Evolutionary conservation across 2,329 filamentous ascomycete genomes (phyloP).

Genomic region (Stromatinia cepivora): DNA sequence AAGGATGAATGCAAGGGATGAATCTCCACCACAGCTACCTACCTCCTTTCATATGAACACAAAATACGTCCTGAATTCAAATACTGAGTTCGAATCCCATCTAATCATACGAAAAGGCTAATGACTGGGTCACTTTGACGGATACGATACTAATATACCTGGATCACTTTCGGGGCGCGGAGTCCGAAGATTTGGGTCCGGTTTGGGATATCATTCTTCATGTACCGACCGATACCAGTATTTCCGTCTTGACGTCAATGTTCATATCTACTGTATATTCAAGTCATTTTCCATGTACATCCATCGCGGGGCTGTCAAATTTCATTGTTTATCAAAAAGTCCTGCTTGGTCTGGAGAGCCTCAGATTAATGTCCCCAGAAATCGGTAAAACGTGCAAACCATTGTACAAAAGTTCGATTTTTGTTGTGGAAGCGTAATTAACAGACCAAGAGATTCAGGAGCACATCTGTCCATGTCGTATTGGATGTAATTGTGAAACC

Average conservation of each 20-base stretch:
- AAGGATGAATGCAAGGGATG: no score
- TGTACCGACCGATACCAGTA: not conserved
- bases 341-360: not conserved
- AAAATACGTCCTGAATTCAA: no score
- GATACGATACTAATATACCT: no score
- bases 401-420: conserved; percentile 11
- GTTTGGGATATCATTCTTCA: not conserved
- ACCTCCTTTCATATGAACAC: no score
- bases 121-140: no score
- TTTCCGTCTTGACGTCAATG: conserved; percentile 8
- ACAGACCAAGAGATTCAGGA: not conserved
- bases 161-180: conserved; percentile 3
- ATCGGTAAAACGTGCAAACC: not conserved
- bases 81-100: no score
- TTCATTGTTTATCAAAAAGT: conserved; percentile 1
- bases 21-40: no score
- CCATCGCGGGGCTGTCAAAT: not conserved
- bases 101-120: not conserved
- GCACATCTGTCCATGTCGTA: conserved; percentile 8
- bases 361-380: not conserved
- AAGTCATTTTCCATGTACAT: conserved; percentile 5
- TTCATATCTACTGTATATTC: not conserved
- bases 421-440: conserved; percentile 16
- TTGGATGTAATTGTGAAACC: conserved; percentile 20
- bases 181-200: not conserved